These are phyloP conservation scores for Suillus americanus DNA, from an alignment of 768 basidiomycete species.

Conservation along the genomic window DNA sequence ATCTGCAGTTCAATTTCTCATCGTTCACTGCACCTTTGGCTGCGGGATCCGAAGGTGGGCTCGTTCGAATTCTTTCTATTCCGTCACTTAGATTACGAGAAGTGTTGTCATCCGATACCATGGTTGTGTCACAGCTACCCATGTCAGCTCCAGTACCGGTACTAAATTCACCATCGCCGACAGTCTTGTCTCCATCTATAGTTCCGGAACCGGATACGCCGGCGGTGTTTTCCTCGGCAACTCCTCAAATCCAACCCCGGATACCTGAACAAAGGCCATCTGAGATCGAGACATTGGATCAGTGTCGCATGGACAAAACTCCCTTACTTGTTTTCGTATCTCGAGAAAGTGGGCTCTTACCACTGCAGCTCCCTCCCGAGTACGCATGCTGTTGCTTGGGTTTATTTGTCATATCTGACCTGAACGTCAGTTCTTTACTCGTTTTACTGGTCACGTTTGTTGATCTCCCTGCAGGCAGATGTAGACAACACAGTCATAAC, in stretches of 20 bases:
- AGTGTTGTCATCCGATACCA: background rate
- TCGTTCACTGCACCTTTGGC: too few relatives aligned
- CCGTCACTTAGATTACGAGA: background rate
- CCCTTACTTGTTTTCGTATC: conserved; percentile 45
- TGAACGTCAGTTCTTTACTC: conserved; percentile 31
- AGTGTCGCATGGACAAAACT: conserved; percentile 36
- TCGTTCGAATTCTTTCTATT: background rate
- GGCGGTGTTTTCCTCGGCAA: background rate
- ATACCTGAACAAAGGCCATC: conserved; percentile 29
- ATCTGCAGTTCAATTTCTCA: background rate
- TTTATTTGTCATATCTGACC: conserved; percentile 41
- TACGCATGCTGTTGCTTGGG: conserved; percentile 46
- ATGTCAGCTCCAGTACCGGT: background rate
- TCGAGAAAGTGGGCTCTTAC: conserved; percentile 28
- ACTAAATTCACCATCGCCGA: too few relatives aligned
- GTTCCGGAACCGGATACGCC: background rate
- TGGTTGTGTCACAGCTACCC: background rate
- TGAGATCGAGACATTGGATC: conserved; percentile 43
- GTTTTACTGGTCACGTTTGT: conserved; percentile 4
- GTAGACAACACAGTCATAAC: background rate
- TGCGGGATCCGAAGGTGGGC: background rate
- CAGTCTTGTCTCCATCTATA: background rate
- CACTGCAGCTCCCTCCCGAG: conserved; percentile 31
- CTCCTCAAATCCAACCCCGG: background rate
- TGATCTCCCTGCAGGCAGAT: conserved; percentile 18